Evolutionary conservation across 176 grass and related monocot genomes (phyloP), one percentile per base, ranked within the genome.

Genomic region (Oryza longistaminata): DNA sequence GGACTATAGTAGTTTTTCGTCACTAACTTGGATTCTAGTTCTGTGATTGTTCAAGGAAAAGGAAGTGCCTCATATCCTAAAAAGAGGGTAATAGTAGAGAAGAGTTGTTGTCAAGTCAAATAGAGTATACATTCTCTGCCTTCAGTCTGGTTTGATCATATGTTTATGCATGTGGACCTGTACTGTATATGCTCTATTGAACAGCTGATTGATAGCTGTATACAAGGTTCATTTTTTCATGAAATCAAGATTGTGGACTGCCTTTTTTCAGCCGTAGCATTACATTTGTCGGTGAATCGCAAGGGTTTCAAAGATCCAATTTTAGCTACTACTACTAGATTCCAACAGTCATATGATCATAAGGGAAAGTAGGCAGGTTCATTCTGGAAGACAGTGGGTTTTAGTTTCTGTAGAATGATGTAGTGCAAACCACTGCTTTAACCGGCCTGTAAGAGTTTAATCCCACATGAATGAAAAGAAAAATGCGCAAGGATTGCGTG

Each of bases 11-110:
- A 82, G 35, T 17, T 81, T 7, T 67, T 62, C 46, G 46, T 31
- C 48, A 74, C 79, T 74, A 24, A 69, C 60, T 24, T 79, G 11
- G 46, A 81, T 44, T 26, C 4, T 44, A 81, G 14, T 74, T 21
- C 31, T 86, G 75, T 79, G 72, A 50, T 17, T 50, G 53, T 80
- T 78, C 27, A 44, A 67, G 3, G 74, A 76, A 76, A 9, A n/a
- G 4, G 35, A 60, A 70, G 31, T n/a, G 7, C 48, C 66, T 48
- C 42, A 72, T 11, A 16, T 22, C 25, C 16, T 21, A 26, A 37
- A 46, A 78, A 69, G 24, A 64, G 40, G 69, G 58, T 62, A 53
- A 68, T 75, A 5, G 21, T 42, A 73, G n/a, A 24, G 13, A 50
- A 58, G 13, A 67, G 2, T 55, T 11, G 55, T 68, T 86, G 27